Evolutionary conservation across 257 asterid genomes (phyloP), one percentile per base, ranked within the genome.

Genomic region (Rauvolfia tetraphylla): DNA sequence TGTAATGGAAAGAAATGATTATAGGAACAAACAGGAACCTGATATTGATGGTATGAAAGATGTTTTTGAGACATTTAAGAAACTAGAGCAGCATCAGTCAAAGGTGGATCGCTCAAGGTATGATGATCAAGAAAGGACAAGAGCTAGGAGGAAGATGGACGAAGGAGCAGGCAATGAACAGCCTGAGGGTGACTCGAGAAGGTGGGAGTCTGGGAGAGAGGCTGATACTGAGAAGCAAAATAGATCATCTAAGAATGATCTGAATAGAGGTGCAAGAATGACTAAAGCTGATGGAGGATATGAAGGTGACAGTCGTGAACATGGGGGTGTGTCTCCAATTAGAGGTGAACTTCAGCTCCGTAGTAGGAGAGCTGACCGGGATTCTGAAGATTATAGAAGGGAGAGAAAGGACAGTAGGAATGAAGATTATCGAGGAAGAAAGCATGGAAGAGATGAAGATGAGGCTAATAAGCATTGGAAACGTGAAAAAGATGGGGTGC

Each of bases 381-480:
- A 83, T 71, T 80, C 61, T 72, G 89, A 85, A 41, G 80, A 46
- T 51, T 73, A 74, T 81, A 90, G 85, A 44, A 77, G 79, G 70
- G 83, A 81, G 74, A 82, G 79, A 83, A 88, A 83, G 77, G 90
- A 81, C 58, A 83, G 83, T 72, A 84, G 77, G 75, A 89, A 85
- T 46, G 87, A 83, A 3, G 88, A 79, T 72, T 90, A 82, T 2
- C 82, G 33, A 67, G 92, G 82, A 68, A 88, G 82, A 81, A 87
- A 83, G 82, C 88, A 83, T 70, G 90, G 77, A 77, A 87, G 89
- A 69, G 84, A 85, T 86, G 89, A 83, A 59, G 92, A 82, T 67
- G 92, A 83, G 56, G 91, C 85, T 72, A 72, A 41, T 41, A 5
- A 79, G 2, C 72, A 83, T 75, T 65, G 74, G 70, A 81, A 61